A percentile compares a stretch with the other conserved stretches of the same genome.
These are phyloP conservation scores for Discostella stelligeroides DNA, from an alignment of 108 stramenopile species.

Conservation along the genomic window DNA sequence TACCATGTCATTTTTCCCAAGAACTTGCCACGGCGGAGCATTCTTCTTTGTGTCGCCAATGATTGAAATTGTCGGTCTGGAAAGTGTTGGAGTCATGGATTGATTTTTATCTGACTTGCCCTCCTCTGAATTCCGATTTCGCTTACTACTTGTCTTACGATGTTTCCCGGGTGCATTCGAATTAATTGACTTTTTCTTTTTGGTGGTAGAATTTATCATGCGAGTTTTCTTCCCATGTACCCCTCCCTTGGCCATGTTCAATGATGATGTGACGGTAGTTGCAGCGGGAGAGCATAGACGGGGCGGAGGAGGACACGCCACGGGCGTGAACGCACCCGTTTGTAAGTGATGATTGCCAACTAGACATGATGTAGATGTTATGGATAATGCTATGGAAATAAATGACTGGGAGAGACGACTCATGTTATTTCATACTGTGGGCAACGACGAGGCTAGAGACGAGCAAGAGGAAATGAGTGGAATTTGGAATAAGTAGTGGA, in stretches of 20 bases:
- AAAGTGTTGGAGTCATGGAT: constrained; percentile 20
- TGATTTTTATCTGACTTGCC: constrained; percentile 13
- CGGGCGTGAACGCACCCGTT: constrained; percentile 13
- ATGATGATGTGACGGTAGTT: constrained; percentile 1
- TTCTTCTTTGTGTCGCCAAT: constrained; percentile 24
- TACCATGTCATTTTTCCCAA: constrained; percentile 65
- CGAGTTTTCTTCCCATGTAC: constrained; percentile 45
- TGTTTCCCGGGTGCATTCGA: constrained; percentile 33
- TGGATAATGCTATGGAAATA: background rate
- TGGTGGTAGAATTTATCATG: constrained; percentile 19
- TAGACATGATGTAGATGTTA: background rate
- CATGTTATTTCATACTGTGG: background rate
- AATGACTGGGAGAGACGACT: background rate
- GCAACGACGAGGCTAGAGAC: background rate
- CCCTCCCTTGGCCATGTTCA: constrained; percentile 44
- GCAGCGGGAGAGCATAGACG: background rate
- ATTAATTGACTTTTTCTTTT: constrained; percentile 44
- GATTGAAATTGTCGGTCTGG: constrained; percentile 33
- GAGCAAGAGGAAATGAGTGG: too few species aligned
- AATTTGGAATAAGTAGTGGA: too few species aligned
- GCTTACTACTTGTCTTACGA: constrained; percentile 43
- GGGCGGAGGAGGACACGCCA: background rate
- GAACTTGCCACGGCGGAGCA: constrained; percentile 82
- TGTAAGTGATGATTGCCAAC: constrained; percentile 11
- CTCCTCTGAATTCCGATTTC: constrained; percentile 27